Evolutionary conservation across 352 stramenopile genomes (phyloP).

Genomic region (Hyaloperonospora brassicae): DNA sequence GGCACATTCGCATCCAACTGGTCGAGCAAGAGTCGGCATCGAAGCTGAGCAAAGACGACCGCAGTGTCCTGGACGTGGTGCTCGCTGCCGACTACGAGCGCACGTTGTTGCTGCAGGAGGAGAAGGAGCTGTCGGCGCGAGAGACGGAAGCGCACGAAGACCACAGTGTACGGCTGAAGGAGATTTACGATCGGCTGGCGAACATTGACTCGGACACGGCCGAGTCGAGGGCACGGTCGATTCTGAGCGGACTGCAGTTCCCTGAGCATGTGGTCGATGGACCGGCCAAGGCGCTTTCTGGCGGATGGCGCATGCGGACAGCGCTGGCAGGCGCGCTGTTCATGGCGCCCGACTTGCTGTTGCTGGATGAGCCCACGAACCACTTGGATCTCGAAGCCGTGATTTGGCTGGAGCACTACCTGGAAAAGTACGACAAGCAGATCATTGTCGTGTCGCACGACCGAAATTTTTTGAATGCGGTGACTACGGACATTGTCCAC

Average conservation of each 20-base stretch:
- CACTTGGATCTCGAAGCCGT: conserved; percentile 88
- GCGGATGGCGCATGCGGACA: conserved; percentile 92
- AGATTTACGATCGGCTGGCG: conserved; percentile 83
- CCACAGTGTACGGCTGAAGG: conserved; percentile 49
- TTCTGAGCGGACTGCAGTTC: conserved; percentile 92
- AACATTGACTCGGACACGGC: conserved; percentile 88
- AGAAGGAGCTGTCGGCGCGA: conserved; percentile 82
- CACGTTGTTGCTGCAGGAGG: conserved; percentile 84
- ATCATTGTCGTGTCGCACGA: conserved; percentile 94
- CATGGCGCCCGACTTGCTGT: conserved; percentile 91
- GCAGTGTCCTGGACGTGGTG: conserved; percentile 91
- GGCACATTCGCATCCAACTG: conserved; percentile 92
- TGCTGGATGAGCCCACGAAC: conserved; percentile 93
- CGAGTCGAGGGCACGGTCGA: conserved; percentile 84
- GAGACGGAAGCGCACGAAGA: conserved; percentile 17
- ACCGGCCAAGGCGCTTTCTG: conserved; percentile 87
- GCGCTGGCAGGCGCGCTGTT: conserved; percentile 91
- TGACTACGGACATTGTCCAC: conserved; percentile 93
- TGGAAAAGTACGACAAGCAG: conserved; percentile 89
- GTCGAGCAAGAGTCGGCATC: conserved; percentile 91
- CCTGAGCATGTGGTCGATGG: conserved; percentile 86
- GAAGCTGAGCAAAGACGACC: conserved; percentile 70
- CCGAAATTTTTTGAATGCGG: conserved; percentile 93
- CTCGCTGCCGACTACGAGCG: conserved; percentile 92
- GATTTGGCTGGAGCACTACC: conserved; percentile 89